phyloP scores from a whole-genome alignment of 2,329 filamentous ascomycete species.

The Iodosphaeria phyllophila region DNA sequence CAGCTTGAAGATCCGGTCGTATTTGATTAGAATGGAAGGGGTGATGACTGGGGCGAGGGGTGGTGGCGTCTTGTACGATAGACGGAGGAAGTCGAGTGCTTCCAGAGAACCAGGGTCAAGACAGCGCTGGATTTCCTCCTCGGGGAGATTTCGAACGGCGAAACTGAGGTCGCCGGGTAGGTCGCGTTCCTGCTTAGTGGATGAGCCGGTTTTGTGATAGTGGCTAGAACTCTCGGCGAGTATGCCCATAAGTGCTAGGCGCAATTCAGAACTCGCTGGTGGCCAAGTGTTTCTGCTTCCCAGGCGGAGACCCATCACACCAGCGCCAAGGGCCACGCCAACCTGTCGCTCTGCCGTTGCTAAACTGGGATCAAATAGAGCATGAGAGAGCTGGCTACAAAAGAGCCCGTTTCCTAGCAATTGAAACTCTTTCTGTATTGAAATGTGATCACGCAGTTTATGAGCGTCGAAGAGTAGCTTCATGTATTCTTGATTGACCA shows the following conservation, averaged over 20 bases:
- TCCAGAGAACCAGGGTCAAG: constrained; percentile 69
- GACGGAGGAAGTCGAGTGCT: constrained; percentile 79
- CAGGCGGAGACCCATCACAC: constrained; percentile 65
- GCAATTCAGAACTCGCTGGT: constrained; percentile 82
- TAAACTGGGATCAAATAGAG: constrained; percentile 70
- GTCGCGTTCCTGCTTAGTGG: constrained; percentile 12
- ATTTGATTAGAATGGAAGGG: constrained; percentile 49
- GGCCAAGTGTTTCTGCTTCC: constrained; percentile 77
- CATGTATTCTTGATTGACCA: constrained; percentile 64
- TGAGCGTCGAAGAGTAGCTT: constrained; percentile 58
- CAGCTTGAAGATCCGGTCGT: constrained; percentile 70
- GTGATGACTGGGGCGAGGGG: constrained; percentile 61
- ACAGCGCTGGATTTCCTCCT: constrained; percentile 64
- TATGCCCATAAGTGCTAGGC: constrained; percentile 72
- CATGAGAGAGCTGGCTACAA: constrained; percentile 58
- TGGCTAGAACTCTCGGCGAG: constrained; percentile 52
- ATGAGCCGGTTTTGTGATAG: constrained; percentile 5
- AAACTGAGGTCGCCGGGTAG: constrained; percentile 63
- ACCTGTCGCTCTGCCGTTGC: constrained; percentile 57
- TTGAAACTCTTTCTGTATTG: constrained; percentile 62
- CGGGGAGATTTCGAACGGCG: constrained; percentile 61
- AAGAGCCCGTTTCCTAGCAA: constrained; percentile 75
- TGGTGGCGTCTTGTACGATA: constrained; percentile 64
- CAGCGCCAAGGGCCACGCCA: constrained; percentile 49
- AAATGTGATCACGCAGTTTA: constrained; percentile 51